These are phyloP conservation scores for Debaryomyces hansenii DNA, from an alignment of 805 yeast species.

Conservation along the genomic window DNA sequence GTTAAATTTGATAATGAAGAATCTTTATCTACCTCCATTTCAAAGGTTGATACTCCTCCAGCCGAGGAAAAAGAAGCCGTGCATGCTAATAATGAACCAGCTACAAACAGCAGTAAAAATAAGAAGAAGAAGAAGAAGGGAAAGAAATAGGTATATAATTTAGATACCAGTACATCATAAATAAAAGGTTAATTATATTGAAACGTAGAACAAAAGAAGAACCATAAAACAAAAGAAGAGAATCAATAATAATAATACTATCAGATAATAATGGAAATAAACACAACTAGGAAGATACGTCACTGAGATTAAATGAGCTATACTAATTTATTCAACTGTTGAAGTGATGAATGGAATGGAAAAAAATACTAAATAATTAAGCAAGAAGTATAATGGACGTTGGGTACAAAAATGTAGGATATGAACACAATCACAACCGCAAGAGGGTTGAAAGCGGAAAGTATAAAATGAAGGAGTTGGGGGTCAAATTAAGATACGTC, in stretches of 20 bases:
- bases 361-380: slow-evolving; percentile 1
- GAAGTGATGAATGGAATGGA: slow-evolving; percentile 1
- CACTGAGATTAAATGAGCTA: background rate
- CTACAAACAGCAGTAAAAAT: slow-evolving; percentile 8
- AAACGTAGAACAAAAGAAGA: background rate
- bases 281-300: background rate
- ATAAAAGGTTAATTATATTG: background rate
- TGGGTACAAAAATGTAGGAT: no score
- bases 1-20: slow-evolving; percentile 25
- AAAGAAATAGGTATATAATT: slow-evolving; percentile 21
- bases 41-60: slow-evolving; percentile 4
- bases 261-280: background rate
- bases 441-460: no score
- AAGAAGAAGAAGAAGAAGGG: slow-evolving; percentile 28
- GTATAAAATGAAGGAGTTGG: no score
- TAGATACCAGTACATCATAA: background rate
- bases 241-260: background rate
- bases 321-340: background rate
- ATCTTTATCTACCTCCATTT: slow-evolving; percentile 10
- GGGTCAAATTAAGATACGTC: no score
- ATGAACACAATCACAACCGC: no score
- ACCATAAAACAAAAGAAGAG: background rate
- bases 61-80: slow-evolving; percentile 8
- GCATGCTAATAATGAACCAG: slow-evolving; percentile 7
- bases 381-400: background rate